Evolutionary conservation across 2,329 filamentous ascomycete genomes (phyloP), one percentile per base, ranked within the genome.

Genomic region (Periconia digitata): DNA sequence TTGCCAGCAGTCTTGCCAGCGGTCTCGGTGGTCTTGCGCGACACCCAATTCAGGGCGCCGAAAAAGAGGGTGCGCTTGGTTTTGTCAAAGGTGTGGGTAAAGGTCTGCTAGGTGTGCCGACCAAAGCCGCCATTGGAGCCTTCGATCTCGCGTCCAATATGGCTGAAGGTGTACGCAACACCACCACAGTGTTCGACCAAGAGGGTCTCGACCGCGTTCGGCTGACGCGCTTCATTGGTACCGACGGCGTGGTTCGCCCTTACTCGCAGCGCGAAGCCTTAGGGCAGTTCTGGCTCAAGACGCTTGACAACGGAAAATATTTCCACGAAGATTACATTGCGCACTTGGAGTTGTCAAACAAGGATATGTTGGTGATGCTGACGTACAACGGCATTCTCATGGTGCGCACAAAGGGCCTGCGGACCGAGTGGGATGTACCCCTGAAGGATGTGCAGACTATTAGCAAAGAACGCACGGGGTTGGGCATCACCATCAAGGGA

Each of bases 1-100:
- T 99, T 59, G 89, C 95, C 46, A 94, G 85, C 43, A 96, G 91
- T 61, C 80, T 99, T 37, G 92, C 92, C 2, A 96, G 90, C 47
- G 94, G 95, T 22, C 91, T 99, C 12, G 92, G 92, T 18, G 94
- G 94, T 2, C 80, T 99, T 6, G 94, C 92, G 3, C 85, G 91
- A 35, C 96, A 99, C 65, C 94, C 95, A 0, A 80, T 99, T 17
- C 90, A 99, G 73, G 94, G 94, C 8, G 94, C 94, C 0, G 94
- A 99, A 72, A 92, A 94, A 67, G 95, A 97, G 73, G 94, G 94
- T 15, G 86, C 92, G 0, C 79, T 91, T 3, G 94, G 94, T 0
- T 99, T 99, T 75, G 89, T 99, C 74, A 99, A 99, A 76, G 94
- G 94, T 46, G 89, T 99, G 32, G 94, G 94, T 47, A 99, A 97